These are phyloP conservation scores for Oryza longistaminata DNA, from an alignment of 176 grass and related monocot species.

Conservation along the genomic window DNA sequence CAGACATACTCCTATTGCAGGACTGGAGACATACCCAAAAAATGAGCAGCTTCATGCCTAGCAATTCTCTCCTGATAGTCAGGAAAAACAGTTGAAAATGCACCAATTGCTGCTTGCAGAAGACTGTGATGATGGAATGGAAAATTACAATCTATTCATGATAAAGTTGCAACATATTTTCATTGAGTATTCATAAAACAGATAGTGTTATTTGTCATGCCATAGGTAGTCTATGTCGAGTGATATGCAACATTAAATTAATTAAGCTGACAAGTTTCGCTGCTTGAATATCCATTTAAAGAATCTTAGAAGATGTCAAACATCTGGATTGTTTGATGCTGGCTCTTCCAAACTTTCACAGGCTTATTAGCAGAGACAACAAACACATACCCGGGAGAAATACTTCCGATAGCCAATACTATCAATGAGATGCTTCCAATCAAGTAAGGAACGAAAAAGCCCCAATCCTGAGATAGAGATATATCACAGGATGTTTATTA, in stretches of 20 bases:
- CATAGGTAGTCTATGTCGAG: not conserved
- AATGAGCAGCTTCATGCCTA: slow-evolving; percentile 93
- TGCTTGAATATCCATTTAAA: not conserved
- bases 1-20: not conserved
- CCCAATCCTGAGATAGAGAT: slow-evolving; percentile 71
- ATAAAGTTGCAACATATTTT: not conserved
- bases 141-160: not conserved
- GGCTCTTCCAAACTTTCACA: not conserved
- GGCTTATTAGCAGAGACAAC: not conserved
- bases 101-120: slow-evolving; percentile 81
- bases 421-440: slow-evolving; percentile 85
- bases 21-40: slow-evolving; percentile 51
- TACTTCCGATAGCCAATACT: slow-evolving; percentile 79
- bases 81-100: slow-evolving; percentile 83
- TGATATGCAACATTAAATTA: not conserved
- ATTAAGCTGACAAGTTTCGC: not conserved
- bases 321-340: not conserved
- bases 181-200: not conserved
- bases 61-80: slow-evolving; percentile 96
- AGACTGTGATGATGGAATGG: slow-evolving; percentile 46
- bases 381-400: slow-evolving; percentile 78
- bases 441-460: slow-evolving; percentile 95
- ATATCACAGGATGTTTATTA: not conserved
- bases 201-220: not conserved
- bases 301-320: not conserved